Percentiles rank a stretch among this genome's conserved stretches.
Conservation (phyloP, 805 yeast genomes). For the Maudiozyma bulderi region DNA sequence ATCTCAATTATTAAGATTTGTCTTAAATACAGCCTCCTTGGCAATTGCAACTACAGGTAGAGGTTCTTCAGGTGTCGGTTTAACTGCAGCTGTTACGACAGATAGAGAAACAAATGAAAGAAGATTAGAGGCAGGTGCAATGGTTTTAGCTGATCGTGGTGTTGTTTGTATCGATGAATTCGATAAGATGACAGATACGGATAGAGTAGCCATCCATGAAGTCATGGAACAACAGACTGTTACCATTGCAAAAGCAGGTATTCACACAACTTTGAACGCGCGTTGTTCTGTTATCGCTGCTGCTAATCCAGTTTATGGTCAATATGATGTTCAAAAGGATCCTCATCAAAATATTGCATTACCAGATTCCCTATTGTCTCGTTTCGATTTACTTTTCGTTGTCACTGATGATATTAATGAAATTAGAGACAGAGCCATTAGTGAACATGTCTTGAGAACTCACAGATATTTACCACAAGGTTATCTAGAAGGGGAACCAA, state of each 20-base stretch:
- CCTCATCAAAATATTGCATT: constrained; percentile 95
- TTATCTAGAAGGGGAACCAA: constrained; percentile 84
- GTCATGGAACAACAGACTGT: constrained; percentile 99
- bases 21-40: constrained; percentile 84
- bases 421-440: constrained; percentile 70
- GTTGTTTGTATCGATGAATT: constrained; percentile 97
- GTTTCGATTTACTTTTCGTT: constrained; percentile 90
- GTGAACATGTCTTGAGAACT: constrained; percentile 91
- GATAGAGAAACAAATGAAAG: constrained; percentile 97
- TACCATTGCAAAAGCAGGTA: constrained; percentile 96
- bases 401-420: constrained; percentile 93
- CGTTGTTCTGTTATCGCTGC: constrained; percentile 96
- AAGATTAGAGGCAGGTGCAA: constrained; percentile 95
- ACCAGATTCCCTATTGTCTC: constrained; percentile 91
- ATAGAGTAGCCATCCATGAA: constrained; percentile 97
- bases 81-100: constrained; percentile 95
- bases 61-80: constrained; percentile 99
- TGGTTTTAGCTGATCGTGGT: constrained; percentile 97
- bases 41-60: constrained; percentile 98
- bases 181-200: constrained; percentile 94
- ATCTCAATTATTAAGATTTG: constrained; percentile 90
- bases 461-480: constrained; percentile 87
- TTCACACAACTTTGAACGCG: constrained; percentile 91
- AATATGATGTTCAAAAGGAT: constrained; percentile 88
- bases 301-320: constrained; percentile 95